These are phyloP conservation scores for Hypoxylon sp. DNA, from an alignment of 2,329 filamentous ascomycete genomes.

Conservation along the genomic window DNA sequence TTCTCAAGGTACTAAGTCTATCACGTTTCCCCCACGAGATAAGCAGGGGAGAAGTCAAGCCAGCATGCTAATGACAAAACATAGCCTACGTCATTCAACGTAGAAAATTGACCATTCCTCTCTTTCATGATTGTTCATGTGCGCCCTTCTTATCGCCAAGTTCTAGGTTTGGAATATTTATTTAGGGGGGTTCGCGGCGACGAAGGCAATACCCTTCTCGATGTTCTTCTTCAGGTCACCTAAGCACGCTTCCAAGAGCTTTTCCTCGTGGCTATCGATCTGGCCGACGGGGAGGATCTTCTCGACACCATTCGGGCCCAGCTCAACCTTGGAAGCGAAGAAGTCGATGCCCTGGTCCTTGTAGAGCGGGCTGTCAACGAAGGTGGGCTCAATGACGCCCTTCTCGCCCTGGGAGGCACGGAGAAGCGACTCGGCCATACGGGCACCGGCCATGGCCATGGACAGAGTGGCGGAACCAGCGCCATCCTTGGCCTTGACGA, in stretches of 20 bases:
- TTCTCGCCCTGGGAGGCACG: constrained; percentile 93
- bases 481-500: constrained; percentile 98
- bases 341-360: constrained; percentile 98
- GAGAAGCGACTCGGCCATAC: constrained; percentile 90
- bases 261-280: constrained; percentile 87
- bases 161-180: constrained; percentile 56
- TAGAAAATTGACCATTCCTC: constrained; percentile 22
- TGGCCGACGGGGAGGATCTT: constrained; percentile 91
- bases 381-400: constrained; percentile 95
- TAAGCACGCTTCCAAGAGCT: constrained; percentile 87
- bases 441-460: constrained; percentile 95
- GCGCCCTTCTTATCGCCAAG: constrained; percentile 3
- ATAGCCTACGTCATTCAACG: constrained; percentile 39
- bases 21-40: constrained; percentile 30
- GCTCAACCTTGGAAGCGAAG: constrained; percentile 95
- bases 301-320: constrained; percentile 95
- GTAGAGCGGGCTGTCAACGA: constrained; percentile 96
- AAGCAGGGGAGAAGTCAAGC: constrained; percentile 31
- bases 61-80: constrained; percentile 36
- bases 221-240: constrained; percentile 94
- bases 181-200: constrained; percentile 70
- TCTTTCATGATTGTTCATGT: constrained; percentile 19
- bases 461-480: constrained; percentile 96
- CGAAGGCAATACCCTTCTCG: constrained; percentile 82
- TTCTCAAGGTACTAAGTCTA: constrained; percentile 34